Evolutionary conservation across 768 basidiomycete species (phyloP).

Genomic region (Glaciozyma martinii): DNA sequence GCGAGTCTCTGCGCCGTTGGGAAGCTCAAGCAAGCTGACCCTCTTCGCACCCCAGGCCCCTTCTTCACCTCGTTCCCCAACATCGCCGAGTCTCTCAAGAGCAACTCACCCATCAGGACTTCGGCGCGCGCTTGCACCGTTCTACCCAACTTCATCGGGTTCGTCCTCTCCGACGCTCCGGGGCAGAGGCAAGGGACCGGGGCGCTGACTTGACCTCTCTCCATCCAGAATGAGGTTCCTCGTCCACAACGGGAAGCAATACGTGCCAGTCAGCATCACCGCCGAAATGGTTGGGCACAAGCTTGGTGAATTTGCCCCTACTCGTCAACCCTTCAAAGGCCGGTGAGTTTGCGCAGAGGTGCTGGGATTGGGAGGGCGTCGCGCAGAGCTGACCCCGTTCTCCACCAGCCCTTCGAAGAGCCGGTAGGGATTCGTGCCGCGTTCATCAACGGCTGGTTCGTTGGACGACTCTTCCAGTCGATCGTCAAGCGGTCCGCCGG

Average conservation of each 20-base stretch:
- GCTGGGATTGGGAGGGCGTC: no score
- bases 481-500: no score
- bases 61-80: constrained; percentile 91
- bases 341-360: constrained; percentile 5
- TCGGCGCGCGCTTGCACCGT: constrained; percentile 83
- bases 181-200: neutral
- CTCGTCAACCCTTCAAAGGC: constrained; percentile 18
- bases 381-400: no score
- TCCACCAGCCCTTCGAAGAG: no score
- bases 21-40: neutral
- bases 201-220: neutral
- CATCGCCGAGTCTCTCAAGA: constrained; percentile 65
- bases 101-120: constrained; percentile 79
- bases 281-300: constrained; percentile 99
- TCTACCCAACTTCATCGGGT: constrained; percentile 94
- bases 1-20: neutral
- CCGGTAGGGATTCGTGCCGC: no score
- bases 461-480: no score
- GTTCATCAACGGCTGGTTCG: no score
- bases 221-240: constrained; percentile 63
- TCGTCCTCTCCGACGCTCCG: constrained; percentile 35
- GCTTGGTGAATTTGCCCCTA: constrained; percentile 66
- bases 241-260: constrained; percentile 91
- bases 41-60: constrained; percentile 53
- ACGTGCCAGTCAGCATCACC: constrained; percentile 71